Conservation (phyloP, 1,284 basidiomycete species). For the Rhodotorula sp. region DNA sequence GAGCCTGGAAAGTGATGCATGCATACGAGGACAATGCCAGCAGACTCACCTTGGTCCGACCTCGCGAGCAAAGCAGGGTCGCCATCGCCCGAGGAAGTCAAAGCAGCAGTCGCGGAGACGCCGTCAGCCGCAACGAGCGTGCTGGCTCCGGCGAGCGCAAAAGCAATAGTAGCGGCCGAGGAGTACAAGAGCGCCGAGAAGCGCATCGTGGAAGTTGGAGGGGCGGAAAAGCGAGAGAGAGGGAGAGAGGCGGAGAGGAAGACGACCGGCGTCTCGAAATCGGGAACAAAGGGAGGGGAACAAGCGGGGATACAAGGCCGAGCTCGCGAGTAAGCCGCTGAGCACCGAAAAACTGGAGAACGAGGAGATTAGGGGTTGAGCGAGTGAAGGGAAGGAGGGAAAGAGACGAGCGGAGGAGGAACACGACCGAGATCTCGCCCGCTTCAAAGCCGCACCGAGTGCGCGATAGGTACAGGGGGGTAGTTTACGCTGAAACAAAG, state of each 20-base stretch:
- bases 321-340: no score
- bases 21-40: no score
- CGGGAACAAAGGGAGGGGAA: background rate
- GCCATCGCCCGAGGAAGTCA: background rate
- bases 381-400: constrained; percentile 7
- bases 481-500: background rate
- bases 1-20: no score
- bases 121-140: background rate
- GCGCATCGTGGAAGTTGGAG: background rate
- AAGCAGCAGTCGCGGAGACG: background rate
- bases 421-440: background rate
- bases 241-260: background rate
- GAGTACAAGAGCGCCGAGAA: background rate
- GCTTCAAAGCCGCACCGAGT: background rate
- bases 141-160: background rate
- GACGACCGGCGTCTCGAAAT: background rate
- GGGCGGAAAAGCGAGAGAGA: background rate
- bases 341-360: no score
- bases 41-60: no score
- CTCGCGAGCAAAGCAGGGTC: no score
- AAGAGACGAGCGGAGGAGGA: background rate
- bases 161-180: no score
- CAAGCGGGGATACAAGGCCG: no score
- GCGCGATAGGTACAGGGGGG: background rate
- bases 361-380: background rate